These are phyloP conservation scores for Terfezia boudieri DNA, from an alignment of 495 filamentous ascomycete genomes.

Conservation along the genomic window DNA sequence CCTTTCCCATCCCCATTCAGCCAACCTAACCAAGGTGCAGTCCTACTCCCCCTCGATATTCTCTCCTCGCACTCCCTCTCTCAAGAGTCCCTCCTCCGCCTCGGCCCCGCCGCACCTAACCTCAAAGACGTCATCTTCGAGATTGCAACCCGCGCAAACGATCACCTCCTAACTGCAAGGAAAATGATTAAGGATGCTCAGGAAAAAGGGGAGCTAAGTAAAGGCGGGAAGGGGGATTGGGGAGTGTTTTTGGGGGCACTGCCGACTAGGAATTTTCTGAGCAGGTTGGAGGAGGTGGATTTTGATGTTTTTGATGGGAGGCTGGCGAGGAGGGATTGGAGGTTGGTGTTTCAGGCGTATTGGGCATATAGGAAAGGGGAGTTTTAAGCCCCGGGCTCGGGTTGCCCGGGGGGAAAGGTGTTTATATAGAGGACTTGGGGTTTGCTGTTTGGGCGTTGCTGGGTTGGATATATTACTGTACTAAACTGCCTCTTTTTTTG, in stretches of 20 bases:
- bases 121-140: constrained; percentile 74
- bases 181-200: constrained; percentile 67
- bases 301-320: constrained; percentile 56
- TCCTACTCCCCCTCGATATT: constrained; percentile 66
- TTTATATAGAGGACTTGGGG: no score
- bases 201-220: constrained; percentile 55
- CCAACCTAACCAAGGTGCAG: constrained; percentile 30
- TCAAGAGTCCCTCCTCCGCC: constrained; percentile 70
- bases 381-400: constrained; percentile 22
- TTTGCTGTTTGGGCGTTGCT: no score
- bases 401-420: no score
- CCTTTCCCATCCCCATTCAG: background rate
- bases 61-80: constrained; percentile 59
- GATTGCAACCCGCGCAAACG: constrained; percentile 78
- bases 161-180: constrained; percentile 82
- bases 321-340: constrained; percentile 54
- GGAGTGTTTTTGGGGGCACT: constrained; percentile 22
- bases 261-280: constrained; percentile 55
- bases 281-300: constrained; percentile 49
- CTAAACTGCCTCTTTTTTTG: no score
- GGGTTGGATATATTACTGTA: no score
- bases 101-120: constrained; percentile 12
- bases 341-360: constrained; percentile 68
- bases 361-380: constrained; percentile 38
- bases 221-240: constrained; percentile 17